Conservation (phyloP, 2,329 filamentous ascomycete genomes). For the Microcyclosporella mali region DNA sequence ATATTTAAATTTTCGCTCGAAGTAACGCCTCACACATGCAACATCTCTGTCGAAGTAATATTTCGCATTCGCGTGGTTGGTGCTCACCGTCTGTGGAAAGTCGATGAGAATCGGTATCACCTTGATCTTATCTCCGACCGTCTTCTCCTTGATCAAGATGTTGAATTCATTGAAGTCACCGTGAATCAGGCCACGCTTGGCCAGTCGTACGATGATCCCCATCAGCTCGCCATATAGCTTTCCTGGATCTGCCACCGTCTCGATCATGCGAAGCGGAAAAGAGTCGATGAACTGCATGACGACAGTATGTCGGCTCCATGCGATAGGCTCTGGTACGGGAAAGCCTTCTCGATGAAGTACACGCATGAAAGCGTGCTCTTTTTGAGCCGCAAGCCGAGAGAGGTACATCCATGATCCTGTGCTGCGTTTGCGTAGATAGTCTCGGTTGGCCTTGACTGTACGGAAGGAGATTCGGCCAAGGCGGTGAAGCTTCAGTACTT, state of each 20-base stretch:
- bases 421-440: conserved; percentile 78
- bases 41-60: conserved; percentile 98
- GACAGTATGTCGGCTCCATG: conserved; percentile 89
- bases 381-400: conserved; percentile 82
- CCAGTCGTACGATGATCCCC: conserved; percentile 73
- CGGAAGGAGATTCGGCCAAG: conserved; percentile 94
- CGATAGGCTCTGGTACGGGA: conserved; percentile 78
- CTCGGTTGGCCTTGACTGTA: conserved; percentile 89
- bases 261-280: conserved; percentile 83
- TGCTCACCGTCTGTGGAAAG: conserved; percentile 96
- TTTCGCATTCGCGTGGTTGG: conserved; percentile 86
- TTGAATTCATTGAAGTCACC: conserved; percentile 99
- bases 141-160: conserved; percentile 75
- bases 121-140: conserved; percentile 35
- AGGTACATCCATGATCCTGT: conserved; percentile 98
- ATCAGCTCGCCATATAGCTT: conserved; percentile 89
- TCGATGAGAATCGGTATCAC: conserved; percentile 85
- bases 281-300: conserved; percentile 93
- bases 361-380: conserved; percentile 92
- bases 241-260: conserved; percentile 74
- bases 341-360: conserved; percentile 78
- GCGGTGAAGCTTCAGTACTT: conserved; percentile 90
- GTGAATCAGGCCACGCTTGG: conserved; percentile 84
- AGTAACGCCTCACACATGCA: conserved; percentile 90
- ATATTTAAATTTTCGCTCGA: conserved; percentile 83